phyloP scores from a whole-genome alignment of 1,284 basidiomycete genomes.

The Ceratobasidium sp. region DNA sequence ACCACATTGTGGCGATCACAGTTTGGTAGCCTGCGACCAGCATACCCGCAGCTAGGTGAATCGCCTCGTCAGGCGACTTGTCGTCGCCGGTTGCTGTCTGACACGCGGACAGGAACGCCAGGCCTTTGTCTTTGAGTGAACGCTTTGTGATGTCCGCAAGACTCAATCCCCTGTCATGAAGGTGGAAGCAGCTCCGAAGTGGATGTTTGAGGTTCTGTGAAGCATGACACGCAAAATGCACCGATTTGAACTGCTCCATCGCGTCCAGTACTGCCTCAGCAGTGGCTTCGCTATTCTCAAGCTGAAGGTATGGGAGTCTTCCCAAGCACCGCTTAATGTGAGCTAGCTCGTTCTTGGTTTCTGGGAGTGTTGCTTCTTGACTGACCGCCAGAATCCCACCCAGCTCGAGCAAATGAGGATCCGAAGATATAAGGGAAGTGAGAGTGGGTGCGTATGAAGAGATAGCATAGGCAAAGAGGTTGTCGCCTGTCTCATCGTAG shows the following conservation, averaged over 20 bases:
- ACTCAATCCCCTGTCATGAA: neutral
- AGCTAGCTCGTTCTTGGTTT: neutral
- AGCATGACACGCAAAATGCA: constrained; percentile 25
- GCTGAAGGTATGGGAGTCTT: neutral
- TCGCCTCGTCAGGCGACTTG: constrained; percentile 33
- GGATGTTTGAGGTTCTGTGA: neutral
- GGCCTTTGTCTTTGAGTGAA: neutral
- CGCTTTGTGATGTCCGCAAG: neutral
- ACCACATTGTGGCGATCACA: constrained; percentile 18
- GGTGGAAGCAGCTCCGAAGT: neutral
- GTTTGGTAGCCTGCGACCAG: constrained; percentile 41
- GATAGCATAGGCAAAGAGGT: constrained; percentile 7
- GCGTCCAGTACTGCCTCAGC: neutral
- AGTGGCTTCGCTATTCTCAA: neutral
- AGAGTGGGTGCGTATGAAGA: constrained; percentile 18
- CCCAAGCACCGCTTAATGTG: neutral
- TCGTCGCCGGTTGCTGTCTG: constrained; percentile 13
- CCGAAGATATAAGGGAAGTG: neutral
- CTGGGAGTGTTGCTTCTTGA: neutral
- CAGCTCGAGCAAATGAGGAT: neutral
- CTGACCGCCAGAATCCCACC: neutral
- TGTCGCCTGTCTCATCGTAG: neutral
- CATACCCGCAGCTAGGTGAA: constrained; percentile 42
- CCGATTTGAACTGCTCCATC: neutral
- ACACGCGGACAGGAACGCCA: neutral